A percentile compares a stretch with the other conserved stretches of the same genome.
Evolutionary conservation across 495 filamentous ascomycete species (phyloP).

Genomic region (Bombardia bombarda): DNA sequence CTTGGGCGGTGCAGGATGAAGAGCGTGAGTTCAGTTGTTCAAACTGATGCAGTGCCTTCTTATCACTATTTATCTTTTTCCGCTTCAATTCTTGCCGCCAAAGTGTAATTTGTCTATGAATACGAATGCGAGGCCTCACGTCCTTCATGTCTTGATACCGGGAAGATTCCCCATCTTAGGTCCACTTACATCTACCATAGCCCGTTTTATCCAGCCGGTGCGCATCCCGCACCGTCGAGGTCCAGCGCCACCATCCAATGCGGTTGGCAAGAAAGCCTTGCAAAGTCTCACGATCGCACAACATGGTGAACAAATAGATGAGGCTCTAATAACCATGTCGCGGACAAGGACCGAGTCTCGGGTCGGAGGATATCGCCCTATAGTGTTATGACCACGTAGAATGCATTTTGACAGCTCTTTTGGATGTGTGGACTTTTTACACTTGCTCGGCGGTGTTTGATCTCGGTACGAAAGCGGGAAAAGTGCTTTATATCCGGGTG

Average conservation of each 20-base stretch:
- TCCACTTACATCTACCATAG: too few relatives aligned
- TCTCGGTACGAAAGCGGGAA: background rate
- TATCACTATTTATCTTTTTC: too few relatives aligned
- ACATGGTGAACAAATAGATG: background rate
- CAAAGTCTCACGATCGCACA: too few relatives aligned
- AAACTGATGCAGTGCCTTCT: too few relatives aligned
- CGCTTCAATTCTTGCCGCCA: too few relatives aligned
- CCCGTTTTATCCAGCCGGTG: constrained; percentile 6
- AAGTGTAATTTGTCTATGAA: too few relatives aligned
- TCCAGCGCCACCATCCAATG: background rate
- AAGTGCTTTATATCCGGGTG: background rate
- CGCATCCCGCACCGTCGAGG: background rate
- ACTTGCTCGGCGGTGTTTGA: constrained; percentile 2
- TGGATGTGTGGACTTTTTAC: constrained; percentile 6
- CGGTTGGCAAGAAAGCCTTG: background rate
- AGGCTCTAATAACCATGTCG: background rate
- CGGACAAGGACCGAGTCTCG: background rate
- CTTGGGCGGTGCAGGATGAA: too few relatives aligned
- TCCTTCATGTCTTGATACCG: background rate
- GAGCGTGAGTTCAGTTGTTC: too few relatives aligned
- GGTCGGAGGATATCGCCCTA: background rate
- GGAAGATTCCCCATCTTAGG: background rate
- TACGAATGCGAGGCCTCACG: too few relatives aligned
- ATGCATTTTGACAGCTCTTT: background rate
- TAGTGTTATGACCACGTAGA: background rate